Conservation (phyloP, 805 yeast genomes). For the Danielia reshetovae region DNA sequence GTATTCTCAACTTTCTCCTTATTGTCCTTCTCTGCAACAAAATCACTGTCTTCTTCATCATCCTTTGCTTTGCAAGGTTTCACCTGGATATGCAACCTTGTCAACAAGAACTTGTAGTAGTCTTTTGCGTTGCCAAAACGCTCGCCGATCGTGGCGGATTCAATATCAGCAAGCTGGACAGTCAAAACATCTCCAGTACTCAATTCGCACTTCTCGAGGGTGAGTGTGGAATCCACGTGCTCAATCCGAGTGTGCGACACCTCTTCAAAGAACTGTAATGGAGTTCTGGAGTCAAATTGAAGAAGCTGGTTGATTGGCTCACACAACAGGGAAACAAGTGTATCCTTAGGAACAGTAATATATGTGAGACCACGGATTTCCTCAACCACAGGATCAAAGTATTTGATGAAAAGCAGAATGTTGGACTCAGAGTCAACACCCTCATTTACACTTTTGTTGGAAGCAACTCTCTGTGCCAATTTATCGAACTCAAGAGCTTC, state of each 20-base stretch:
- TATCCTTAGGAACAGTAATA: constrained; percentile 46
- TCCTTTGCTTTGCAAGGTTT: constrained; percentile 43
- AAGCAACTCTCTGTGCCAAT: constrained; percentile 13
- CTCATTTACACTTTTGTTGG: constrained; percentile 2
- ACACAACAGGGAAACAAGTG: constrained; percentile 37
- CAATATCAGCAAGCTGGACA: constrained; percentile 25
- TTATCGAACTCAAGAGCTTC: constrained; percentile 22
- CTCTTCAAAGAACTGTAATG: constrained; percentile 54
- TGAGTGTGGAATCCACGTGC: constrained; percentile 30
- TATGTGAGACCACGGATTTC: constrained; percentile 66
- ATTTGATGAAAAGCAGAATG: constrained; percentile 50
- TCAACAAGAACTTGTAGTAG: constrained; percentile 51
- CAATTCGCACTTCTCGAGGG: constrained; percentile 56
- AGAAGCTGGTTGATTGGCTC: constrained; percentile 40
- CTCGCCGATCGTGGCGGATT: constrained; percentile 13
- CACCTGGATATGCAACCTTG: constrained; percentile 58
- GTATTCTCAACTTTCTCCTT: constrained; percentile 3
- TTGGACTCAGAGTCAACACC: constrained; percentile 15
- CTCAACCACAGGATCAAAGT: constrained; percentile 56
- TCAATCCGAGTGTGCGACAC: constrained; percentile 52
- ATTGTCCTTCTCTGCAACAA: constrained; percentile 27
- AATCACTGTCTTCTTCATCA: constrained; percentile 48
- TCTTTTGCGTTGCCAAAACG: constrained; percentile 32
- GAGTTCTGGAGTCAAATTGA: constrained; percentile 30
- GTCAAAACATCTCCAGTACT: constrained; percentile 65